Base-by-base conservation (phyloP, 225 moss, liverwort and hornwort genomes). In the Anthoceros angustus region DNA sequence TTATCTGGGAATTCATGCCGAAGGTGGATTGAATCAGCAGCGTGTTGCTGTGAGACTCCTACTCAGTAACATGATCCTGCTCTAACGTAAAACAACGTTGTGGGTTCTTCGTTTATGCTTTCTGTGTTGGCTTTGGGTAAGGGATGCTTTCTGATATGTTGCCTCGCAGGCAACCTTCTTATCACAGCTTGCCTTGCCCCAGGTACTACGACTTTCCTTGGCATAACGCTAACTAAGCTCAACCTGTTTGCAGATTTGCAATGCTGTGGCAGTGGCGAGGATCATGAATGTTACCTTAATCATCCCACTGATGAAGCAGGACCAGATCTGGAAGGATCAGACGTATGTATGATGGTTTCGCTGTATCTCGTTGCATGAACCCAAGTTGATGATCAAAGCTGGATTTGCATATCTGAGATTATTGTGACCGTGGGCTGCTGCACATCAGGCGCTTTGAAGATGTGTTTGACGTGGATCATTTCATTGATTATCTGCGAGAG, bases 261-360 rank as follows among this genome's bases (percentile, higher is more conserved):
- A 83, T 20, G 83, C 83, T 6, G 79, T 86, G 62, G 86, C 83
- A 67, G 80, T 86, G 5, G 79, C 83, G 8, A 73, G 80, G 64
- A 81, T 86, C 15, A 75, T 83, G 77, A 86, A 83, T 48, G 83
- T 80, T 62, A 80, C 79, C 25, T 64, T 81, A 42, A 81, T 84
- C 60, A 74, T 81, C 49, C 84, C 81, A 67, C 66, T 80, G 42
- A 77, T 83, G 62, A 86, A 86, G 63, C 80, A 77, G 66, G 86
- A 83, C 67, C 78, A 77, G 2, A 80, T 86, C 43, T 86, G 86
- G 86, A 78, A 86, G 64, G 86, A 86, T 65, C 73, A 76, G 74
- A 77, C 74, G 80, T 83, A 68, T 32, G 74, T 67, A 39, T 16
- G 20, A 40, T 40, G 39, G 46, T 16, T 40, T 25, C 40, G 20